Evolutionary conservation across 768 basidiomycete genomes (phyloP).

Genomic region (Pulveroboletus sp.): DNA sequence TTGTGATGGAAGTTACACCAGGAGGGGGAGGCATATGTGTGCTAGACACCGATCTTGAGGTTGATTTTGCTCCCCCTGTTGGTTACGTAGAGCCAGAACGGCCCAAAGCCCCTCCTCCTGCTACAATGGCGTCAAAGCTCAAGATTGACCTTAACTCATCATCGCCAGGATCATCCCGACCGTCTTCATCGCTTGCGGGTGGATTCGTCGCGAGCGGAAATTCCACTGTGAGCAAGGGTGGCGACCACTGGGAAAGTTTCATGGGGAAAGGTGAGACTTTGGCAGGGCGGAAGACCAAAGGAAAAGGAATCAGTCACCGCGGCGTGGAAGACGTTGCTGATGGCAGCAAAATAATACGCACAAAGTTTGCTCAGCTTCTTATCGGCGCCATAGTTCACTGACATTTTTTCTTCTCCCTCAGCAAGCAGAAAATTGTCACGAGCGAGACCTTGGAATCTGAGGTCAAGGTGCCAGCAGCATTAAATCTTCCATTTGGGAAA

Average conservation of each 20-base stretch:
- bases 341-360: constrained; percentile 84
- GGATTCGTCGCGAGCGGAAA: constrained; percentile 54
- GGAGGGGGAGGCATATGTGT: constrained; percentile 85
- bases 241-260: constrained; percentile 92
- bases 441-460: constrained; percentile 71
- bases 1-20: constrained; percentile 91
- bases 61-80: constrained; percentile 91
- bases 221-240: constrained; percentile 61
- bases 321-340: constrained; percentile 74
- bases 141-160: constrained; percentile 88
- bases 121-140: constrained; percentile 95
- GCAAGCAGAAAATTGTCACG: constrained; percentile 80
- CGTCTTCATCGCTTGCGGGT: constrained; percentile 68
- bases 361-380: constrained; percentile 59
- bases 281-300: constrained; percentile 87
- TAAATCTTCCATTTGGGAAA: constrained; percentile 88
- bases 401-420: constrained; percentile 29
- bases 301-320: constrained; percentile 84
- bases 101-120: constrained; percentile 70
- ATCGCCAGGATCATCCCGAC: constrained; percentile 81
- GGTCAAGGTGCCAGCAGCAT: constrained; percentile 78
- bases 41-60: constrained; percentile 95
- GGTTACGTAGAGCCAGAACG: constrained; percentile 94
- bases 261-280: constrained; percentile 93
- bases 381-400: constrained; percentile 2